Base-by-base conservation (phyloP, 1,284 basidiomycete species). In the Boletus semigastroideus region DNA sequence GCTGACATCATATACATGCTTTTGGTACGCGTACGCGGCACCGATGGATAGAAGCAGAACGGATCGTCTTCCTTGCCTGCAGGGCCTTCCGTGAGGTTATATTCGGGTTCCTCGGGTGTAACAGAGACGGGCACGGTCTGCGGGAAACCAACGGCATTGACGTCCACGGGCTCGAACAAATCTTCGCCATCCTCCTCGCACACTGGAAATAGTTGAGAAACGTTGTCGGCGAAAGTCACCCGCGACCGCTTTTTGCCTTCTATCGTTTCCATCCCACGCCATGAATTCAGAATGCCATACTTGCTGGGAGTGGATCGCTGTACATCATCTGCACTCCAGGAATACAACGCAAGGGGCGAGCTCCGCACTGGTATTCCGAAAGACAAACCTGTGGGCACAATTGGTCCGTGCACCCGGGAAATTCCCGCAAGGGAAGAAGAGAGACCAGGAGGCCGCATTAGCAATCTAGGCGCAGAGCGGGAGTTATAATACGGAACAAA, bases 171-270 rank as follows among this genome's bases (percentile, higher is more conserved):
- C 22, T 66, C 56, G 25, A 48, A 50, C 22, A 22, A 28, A 34
- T 46, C 52, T 9, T 66, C 67, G n/a, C 40, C 42, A 22, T 68
- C 68, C 19, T 70, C 66, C 53, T 67, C 66, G 42, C 49, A 53
- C 19, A 71, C 68, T 1, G 69, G 69, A 43, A 71, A 67, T 27
- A 67, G 37, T 25, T 58, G 58, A 13, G 67, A 54, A 16, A 56
- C 41, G 33, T 39, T 54, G 11, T 64, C 56, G 8, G 57, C 41
- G 36, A 71, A 66, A 28, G 62, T 56, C 12, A 64, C 53, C 3
- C 62, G 63, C 13, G 54, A 33, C 19, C 49, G 3, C 28, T 56
- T 63, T 48, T 55, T 71, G 17, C 51, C 38, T 34, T 34, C 33
- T 12, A 54, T 40, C 12, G 52, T 58, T 33, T 64, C 57, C 41